phyloP scores from a whole-genome alignment of 140 eudicot species.

The Stevia rebaudiana region DNA sequence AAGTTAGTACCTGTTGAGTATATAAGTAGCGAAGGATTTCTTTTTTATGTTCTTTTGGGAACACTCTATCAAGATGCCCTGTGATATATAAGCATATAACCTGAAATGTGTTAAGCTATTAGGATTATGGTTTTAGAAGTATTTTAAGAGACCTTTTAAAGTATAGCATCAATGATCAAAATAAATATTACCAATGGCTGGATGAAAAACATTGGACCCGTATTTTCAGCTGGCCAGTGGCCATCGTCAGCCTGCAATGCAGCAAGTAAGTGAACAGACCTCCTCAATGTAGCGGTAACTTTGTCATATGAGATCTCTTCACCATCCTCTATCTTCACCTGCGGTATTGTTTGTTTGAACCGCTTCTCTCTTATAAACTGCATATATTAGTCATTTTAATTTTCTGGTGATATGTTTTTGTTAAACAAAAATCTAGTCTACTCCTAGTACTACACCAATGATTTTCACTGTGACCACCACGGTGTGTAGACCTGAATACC shows the following conservation, averaged over 20 bases:
- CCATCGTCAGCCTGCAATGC: constrained; percentile 70
- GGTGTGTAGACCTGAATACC: too few species aligned
- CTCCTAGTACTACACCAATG: too few species aligned
- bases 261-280: constrained; percentile 43
- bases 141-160: too few species aligned
- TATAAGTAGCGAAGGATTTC: constrained; percentile 66
- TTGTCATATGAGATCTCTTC: constrained; percentile 46
- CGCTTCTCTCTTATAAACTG: constrained; percentile 60
- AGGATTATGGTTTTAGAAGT: too few species aligned
- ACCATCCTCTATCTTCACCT: constrained; percentile 51
- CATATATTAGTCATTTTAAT: constrained; percentile 9
- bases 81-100: constrained; percentile 63
- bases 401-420: too few species aligned
- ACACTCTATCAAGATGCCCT: constrained; percentile 58
- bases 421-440: too few species aligned
- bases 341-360: constrained; percentile 50
- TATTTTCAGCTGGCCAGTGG: constrained; percentile 44
- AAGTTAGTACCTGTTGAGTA: constrained; percentile 51
- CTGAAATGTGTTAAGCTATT: constrained; percentile 17
- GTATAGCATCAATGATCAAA: too few species aligned
- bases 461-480: too few species aligned
- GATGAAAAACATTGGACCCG: too few species aligned
- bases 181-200: too few species aligned
- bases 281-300: constrained; percentile 37
- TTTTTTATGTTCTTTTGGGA: constrained; percentile 44